A percentile compares a stretch with the other conserved stretches of the same genome.
phyloP scores from a whole-genome alignment of 345 rosid genomes.

The Eucalyptus grandis region DNA sequence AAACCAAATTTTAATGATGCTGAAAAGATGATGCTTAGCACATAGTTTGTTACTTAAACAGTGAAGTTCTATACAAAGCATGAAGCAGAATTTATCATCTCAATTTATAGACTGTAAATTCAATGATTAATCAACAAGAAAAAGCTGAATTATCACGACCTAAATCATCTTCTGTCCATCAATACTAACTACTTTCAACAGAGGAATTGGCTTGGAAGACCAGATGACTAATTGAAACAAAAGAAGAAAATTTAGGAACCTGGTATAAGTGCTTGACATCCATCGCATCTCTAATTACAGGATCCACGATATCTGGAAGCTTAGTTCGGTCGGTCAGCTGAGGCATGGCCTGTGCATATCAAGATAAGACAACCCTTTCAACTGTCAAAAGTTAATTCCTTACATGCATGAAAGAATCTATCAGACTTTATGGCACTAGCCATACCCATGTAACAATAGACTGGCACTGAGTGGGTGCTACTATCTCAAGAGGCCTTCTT shows the following conservation, averaged over 20 bases:
- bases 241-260: slow-evolving; percentile 25
- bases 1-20: neutral
- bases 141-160: neutral
- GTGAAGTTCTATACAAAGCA: neutral
- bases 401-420: neutral
- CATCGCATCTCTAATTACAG: slow-evolving; percentile 61
- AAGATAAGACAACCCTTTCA: neutral
- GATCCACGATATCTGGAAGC: slow-evolving; percentile 81
- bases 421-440: neutral
- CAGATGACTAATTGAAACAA: neutral
- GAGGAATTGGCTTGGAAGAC: neutral
- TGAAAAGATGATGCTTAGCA: neutral
- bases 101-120: neutral
- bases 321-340: slow-evolving; percentile 83
- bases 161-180: neutral
- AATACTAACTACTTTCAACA: neutral
- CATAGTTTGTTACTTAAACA: neutral
- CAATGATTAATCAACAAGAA: neutral
- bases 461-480: slow-evolving; percentile 81
- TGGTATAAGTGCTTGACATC: slow-evolving; percentile 87
- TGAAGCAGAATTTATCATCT: neutral
- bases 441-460: slow-evolving; percentile 93
- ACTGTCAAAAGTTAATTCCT: neutral
- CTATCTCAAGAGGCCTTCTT: slow-evolving; percentile 80
- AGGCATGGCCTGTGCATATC: slow-evolving; percentile 80